Evolutionary conservation across 2,329 filamentous ascomycete genomes (phyloP), one percentile per base, ranked within the genome.

Genomic region (Zasmidium citrigriseum): DNA sequence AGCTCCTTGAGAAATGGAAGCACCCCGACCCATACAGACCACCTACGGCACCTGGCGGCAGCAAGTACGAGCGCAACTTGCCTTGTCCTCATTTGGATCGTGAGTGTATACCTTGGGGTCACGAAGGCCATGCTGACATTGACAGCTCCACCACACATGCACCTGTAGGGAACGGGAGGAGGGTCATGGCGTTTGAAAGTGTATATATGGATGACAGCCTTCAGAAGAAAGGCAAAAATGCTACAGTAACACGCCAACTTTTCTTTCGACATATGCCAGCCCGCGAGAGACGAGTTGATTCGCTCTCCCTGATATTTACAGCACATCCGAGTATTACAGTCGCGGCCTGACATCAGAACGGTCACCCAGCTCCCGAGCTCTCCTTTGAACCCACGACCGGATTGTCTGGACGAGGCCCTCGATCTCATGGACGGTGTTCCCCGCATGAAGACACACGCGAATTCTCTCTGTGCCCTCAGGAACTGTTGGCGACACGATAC

Each of bases 11-110:
- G 71, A 90, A 88, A 76, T 99, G 93, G 93, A 98, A 98, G 80
- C 95, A 99, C 73, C 95, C 95, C 2, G 95, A 99, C 75, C 93
- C 95, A 27, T 98, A 96, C 75, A 82, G 85, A 67, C 86, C 89
- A 65, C 95, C 95, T 14, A 96, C 91, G 45, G 93, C 95, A 41
- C 95, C 95, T 11, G 95, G 95, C 83, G 95, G 93, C 67, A 96
- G 91, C 64, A 98, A 98, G 83, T 98, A 89, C 77, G 95, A 98
- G 79, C 86, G 95, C 75, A 99, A 99, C 77, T 75, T 98, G 55
- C 90, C 91, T 29, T 84, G 86, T 58, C 92, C 88, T 29, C 87
- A 88, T 67, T 80, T 96, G 58, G 89, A 91, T 64, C 87, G 93
- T 97, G 80, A 83, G 91, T 68, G 21, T 50, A 34, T 54, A 44